A percentile compares a stretch with the other conserved stretches of the same genome.
These are phyloP conservation scores for Pythium monospermum DNA, from an alignment of 352 stramenopile species.

Conservation along the genomic window DNA sequence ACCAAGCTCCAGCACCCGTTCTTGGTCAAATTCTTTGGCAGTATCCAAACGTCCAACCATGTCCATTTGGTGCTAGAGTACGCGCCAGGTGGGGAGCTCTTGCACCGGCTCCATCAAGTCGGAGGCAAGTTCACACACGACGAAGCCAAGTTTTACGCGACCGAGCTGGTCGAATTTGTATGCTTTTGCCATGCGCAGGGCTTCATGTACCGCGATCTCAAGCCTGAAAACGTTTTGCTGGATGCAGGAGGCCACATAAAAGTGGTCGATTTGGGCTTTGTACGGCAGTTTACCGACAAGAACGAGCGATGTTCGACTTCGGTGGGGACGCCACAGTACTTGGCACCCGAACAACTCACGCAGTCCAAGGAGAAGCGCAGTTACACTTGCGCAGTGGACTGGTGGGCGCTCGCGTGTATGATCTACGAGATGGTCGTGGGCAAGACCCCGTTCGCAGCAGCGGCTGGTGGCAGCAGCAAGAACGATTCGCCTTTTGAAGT, in stretches of 20 bases:
- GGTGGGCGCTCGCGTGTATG: constrained; percentile 79
- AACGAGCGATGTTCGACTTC: constrained; percentile 47
- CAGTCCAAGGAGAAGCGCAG: constrained; percentile 38
- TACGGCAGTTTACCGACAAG: constrained; percentile 29
- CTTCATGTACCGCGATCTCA: constrained; percentile 86
- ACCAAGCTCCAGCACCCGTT: constrained; percentile 41
- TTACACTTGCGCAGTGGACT: constrained; percentile 81
- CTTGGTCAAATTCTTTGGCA: constrained; percentile 53
- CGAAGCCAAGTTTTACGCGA: constrained; percentile 77
- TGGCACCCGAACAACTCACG: constrained; percentile 72
- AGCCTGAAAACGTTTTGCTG: constrained; percentile 89
- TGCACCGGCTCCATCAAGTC: constrained; percentile 45
- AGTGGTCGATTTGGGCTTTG: constrained; percentile 70
- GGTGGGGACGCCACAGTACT: constrained; percentile 66
- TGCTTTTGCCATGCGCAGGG: constrained; percentile 40
- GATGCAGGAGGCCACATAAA: constrained; percentile 58
- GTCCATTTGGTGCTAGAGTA: constrained; percentile 74
- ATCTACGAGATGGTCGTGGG: constrained; percentile 79
- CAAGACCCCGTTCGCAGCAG: constrained; percentile 65
- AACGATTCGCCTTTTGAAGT: constrained; percentile 85
- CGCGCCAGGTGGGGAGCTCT: constrained; percentile 58
- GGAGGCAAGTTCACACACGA: constrained; percentile 48
- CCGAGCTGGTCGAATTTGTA: constrained; percentile 59
- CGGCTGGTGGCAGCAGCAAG: constrained; percentile 24
- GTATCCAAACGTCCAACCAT: constrained; percentile 47